Conservation (phyloP, 495 filamentous ascomycete species). For the Zalerion maritima region DNA sequence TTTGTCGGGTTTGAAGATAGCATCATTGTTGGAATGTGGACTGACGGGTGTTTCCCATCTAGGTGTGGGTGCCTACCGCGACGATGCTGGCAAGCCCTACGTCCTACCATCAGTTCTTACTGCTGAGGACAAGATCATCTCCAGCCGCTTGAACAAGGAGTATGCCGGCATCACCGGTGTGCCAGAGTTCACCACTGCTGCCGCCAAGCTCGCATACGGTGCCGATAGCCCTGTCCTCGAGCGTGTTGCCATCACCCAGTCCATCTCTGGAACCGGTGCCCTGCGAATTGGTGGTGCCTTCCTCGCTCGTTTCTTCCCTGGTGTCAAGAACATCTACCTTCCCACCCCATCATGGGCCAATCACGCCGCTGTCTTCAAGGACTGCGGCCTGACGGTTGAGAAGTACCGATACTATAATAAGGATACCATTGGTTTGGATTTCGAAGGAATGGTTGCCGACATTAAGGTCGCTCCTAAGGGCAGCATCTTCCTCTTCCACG, state of each 20-base stretch:
- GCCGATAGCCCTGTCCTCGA: conserved; percentile 59
- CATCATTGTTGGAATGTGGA: background rate
- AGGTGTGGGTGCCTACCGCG: conserved; percentile 75
- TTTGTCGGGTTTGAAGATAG: background rate
- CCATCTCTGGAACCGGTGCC: conserved; percentile 94
- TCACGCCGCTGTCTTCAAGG: conserved; percentile 90
- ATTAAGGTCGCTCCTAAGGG: conserved; percentile 77
- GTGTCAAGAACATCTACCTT: conserved; percentile 86
- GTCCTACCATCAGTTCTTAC: conserved; percentile 84
- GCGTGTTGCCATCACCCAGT: conserved; percentile 84
- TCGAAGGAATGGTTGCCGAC: conserved; percentile 83
- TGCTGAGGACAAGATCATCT: conserved; percentile 77
- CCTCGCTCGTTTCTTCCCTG: conserved; percentile 76
- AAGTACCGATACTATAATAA: conserved; percentile 99
- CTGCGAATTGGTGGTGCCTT: conserved; percentile 90
- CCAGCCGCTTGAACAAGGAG: conserved; percentile 76
- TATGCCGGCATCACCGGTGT: conserved; percentile 96
- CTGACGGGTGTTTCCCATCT: conserved; percentile 12
- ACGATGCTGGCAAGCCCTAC: conserved; percentile 93
- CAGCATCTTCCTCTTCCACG: conserved; percentile 85
- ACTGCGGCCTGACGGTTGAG: conserved; percentile 76
- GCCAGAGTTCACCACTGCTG: conserved; percentile 82
- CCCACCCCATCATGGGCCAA: conserved; percentile 96
- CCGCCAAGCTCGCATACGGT: conserved; percentile 82
- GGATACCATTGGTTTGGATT: conserved; percentile 94